Base-by-base conservation (phyloP, 2,329 filamentous ascomycete species). In the Didymella pomorum region DNA sequence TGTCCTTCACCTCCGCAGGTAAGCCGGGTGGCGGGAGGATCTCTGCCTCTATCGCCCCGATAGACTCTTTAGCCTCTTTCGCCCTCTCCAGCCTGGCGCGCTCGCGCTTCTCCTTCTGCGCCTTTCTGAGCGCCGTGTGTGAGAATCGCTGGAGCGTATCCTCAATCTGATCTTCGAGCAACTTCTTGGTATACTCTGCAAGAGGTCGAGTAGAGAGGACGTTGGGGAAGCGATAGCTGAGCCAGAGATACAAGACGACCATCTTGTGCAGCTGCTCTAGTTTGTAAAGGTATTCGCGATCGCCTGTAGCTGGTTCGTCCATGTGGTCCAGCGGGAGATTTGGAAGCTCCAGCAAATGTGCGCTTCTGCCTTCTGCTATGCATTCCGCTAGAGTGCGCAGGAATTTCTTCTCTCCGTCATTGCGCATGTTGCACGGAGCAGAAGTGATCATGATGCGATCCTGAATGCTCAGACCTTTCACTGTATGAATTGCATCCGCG, bases 221-320 rank as follows among this genome's bases (percentile, higher is more conserved):
- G 47, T 91, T 91, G 3, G 87, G 83, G 75, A 94, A 96, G 7
- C 94, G 89, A 77, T 94, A 98, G 67, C 91, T 94, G 16, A 99
- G 82, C 95, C 95, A 99, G 2, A 96, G 83, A 73, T 98, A 99
- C 45, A 93, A 80, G 43, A 94, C 92, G 35, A 99, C 80, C 26
- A 87, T 83, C 69, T 91, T 91, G 79, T 99, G 95, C 16, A 99
- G 82, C 3, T 80, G 76, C 75, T 99, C 95, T 20, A 98, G 81
- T 9, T 82, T 78, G 53, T 81, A 80, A 11, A 99, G 82, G 65
- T 92, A 91, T 0, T 80, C 74, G 52, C 83, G 78, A 14, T 76
- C 74, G 1, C 74, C 73, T 0, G 77, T 79, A 1, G 81, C 73
- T 0, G 78, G 69, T 25, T 79, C 58, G 60, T 97, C 91, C 3